phyloP scores from a whole-genome alignment of 176 grass and related monocot species.

The Rhynchospora pubera region DNA sequence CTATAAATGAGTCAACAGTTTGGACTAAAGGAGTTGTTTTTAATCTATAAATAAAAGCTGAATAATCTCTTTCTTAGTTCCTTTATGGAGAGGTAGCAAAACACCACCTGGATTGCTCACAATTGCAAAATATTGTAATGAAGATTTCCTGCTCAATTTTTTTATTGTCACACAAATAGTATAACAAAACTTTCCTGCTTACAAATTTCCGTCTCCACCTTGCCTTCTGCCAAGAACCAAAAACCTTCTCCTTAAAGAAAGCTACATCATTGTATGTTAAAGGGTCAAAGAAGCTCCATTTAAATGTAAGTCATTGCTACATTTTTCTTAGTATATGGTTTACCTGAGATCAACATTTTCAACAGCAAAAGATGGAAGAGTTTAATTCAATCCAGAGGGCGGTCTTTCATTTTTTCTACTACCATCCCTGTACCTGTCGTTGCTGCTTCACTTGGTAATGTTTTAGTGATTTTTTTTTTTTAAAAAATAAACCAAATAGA shows the following conservation, averaged over 20 bases:
- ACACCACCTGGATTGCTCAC: background rate
- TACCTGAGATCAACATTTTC: conserved; percentile 23
- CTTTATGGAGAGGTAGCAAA: background rate
- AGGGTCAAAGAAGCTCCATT: background rate
- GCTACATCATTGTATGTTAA: background rate
- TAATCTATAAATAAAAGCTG: too few relatives aligned
- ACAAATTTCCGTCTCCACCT: background rate
- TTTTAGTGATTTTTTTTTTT: conserved; percentile 12
- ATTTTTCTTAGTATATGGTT: background rate
- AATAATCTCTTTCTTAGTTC: too few relatives aligned
- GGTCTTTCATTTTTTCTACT: conserved; percentile 92
- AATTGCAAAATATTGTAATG: background rate
- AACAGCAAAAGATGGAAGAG: conserved; percentile 76
- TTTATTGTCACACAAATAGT: background rate
- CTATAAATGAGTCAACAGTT: background rate
- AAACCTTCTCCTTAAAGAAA: background rate
- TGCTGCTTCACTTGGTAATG: conserved; percentile 76
- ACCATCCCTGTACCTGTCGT: conserved; percentile 68
- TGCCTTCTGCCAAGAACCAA: background rate
- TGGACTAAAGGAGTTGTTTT: too few relatives aligned
- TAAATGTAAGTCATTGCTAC: background rate
- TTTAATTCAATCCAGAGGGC: conserved; percentile 80
- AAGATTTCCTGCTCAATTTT: background rate
- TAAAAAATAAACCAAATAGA: background rate
- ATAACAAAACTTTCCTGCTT: background rate